Percentiles rank a stretch among this genome's conserved stretches.
Conservation (phyloP, 306 rosid species). For the Mimosa bimucronata region DNA sequence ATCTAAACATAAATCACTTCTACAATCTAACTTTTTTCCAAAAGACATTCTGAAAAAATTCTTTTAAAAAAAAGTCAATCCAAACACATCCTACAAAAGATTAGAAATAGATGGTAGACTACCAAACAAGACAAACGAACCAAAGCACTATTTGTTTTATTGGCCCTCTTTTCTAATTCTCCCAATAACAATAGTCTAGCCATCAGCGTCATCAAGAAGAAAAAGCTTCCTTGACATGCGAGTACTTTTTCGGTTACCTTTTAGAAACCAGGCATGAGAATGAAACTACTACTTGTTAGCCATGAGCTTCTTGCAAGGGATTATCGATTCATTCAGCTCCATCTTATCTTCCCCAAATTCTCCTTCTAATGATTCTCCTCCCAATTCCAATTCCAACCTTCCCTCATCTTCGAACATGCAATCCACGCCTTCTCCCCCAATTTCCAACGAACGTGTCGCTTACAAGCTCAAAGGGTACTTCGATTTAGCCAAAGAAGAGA, state of each 20-base stretch:
- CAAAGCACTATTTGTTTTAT: too few relatives aligned
- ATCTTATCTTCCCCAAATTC: constrained; percentile 51
- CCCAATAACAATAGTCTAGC: too few relatives aligned
- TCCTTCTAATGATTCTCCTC: constrained; percentile 32
- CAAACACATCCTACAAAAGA: too few relatives aligned
- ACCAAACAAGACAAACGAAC: too few relatives aligned
- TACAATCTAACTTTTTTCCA: too few relatives aligned
- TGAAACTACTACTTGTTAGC: constrained; percentile 14
- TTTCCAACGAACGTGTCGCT: constrained; percentile 87
- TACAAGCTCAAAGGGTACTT: constrained; percentile 88
- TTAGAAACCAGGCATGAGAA: background rate
- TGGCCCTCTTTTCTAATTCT: too few relatives aligned
- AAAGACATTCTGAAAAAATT: too few relatives aligned
- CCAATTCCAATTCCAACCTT: constrained; percentile 31
- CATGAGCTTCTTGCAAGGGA: constrained; percentile 73
- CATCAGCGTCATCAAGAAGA: background rate
- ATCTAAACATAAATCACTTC: too few relatives aligned
- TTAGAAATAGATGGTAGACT: too few relatives aligned
- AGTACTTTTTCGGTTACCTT: background rate
- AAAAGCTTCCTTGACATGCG: background rate
- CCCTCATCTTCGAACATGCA: constrained; percentile 64
- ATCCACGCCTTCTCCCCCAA: constrained; percentile 50
- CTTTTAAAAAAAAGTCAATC: too few relatives aligned
- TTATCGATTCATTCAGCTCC: constrained; percentile 70
- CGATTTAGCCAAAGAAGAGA: constrained; percentile 88